Conservation (phyloP, 1,284 basidiomycete species). For the Trichosporon ovoides region DNA sequence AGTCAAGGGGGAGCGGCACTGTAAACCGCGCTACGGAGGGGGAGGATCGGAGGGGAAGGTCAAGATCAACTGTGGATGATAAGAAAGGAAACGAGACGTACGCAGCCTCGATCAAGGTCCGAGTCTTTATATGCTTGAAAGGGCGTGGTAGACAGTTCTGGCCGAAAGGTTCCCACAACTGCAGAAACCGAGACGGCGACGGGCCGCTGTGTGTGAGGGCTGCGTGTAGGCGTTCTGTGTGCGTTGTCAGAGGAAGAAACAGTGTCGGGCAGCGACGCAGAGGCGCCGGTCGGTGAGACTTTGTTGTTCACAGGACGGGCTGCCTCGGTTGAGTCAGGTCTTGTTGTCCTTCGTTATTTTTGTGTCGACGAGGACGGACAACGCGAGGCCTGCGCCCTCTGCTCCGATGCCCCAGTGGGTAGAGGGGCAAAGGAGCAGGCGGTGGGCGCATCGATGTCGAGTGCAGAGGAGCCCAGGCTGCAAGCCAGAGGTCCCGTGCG, state of each 20-base stretch:
- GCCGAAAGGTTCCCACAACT: neutral
- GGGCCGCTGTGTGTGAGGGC: neutral
- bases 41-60: neutral
- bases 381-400: conserved; percentile 1
- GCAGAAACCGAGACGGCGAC: neutral
- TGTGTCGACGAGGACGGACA: neutral
- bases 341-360: neutral
- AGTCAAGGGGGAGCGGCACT: neutral
- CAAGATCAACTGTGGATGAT: neutral
- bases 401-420: neutral
- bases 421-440: neutral
- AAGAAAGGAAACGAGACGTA: neutral
- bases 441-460: too few species aligned
- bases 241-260: neutral
- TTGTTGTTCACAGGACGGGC: neutral
- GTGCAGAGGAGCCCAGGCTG: neutral
- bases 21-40: neutral
- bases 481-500: neutral
- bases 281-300: neutral
- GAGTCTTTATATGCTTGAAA: conserved; percentile 1
- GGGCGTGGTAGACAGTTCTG: neutral
- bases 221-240: conserved; percentile 1
- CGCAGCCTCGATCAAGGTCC: neutral
- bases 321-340: conserved; percentile 3
- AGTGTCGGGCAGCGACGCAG: neutral